Percentiles rank a stretch among this genome's conserved stretches.
phyloP scores from a whole-genome alignment of 805 yeast genomes.

The Myxozyma kluyveri region DNA sequence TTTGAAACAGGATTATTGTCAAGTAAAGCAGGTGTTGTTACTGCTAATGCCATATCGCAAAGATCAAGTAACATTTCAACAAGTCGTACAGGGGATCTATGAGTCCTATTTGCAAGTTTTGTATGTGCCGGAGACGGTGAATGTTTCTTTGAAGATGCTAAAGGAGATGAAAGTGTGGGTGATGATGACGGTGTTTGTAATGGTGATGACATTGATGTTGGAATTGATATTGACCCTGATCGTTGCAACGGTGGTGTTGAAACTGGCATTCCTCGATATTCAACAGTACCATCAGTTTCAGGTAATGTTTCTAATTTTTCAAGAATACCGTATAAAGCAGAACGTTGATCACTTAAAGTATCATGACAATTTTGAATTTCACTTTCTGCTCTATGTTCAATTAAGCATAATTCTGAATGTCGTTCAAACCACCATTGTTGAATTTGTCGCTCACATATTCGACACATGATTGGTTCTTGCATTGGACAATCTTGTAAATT shows the following conservation, averaged over 20 bases:
- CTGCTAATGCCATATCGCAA: slow-evolving; percentile 69
- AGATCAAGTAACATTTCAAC: slow-evolving; percentile 51
- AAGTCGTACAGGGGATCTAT: slow-evolving; percentile 22
- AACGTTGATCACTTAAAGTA: slow-evolving; percentile 63
- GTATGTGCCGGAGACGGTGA: slow-evolving; percentile 8
- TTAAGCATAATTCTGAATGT: slow-evolving; percentile 81
- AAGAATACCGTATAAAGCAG: slow-evolving; percentile 19
- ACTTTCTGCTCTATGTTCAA: slow-evolving; percentile 80
- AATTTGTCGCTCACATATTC: slow-evolving; percentile 86
- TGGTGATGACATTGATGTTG: not conserved
- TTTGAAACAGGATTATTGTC: slow-evolving; percentile 26
- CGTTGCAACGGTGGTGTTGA: slow-evolving; percentile 10
- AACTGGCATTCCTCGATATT: slow-evolving; percentile 24
- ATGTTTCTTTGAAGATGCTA: not conserved
- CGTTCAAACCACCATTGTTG: slow-evolving; percentile 96
- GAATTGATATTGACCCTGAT: slow-evolving; percentile 1
- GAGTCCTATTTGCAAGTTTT: slow-evolving; percentile 11
- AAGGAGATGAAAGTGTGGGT: not conserved
- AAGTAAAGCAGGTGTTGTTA: slow-evolving; percentile 67
- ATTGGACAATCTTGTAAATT: slow-evolving; percentile 46
- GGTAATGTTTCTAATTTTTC: slow-evolving; percentile 21
- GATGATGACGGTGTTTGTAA: slow-evolving; percentile 1
- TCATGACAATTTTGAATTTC: slow-evolving; percentile 76
- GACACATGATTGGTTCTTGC: slow-evolving; percentile 55
- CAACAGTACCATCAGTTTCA: slow-evolving; percentile 13